phyloP scores from a whole-genome alignment of 108 stramenopile genomes.

The Mediolabrus comicus region DNA sequence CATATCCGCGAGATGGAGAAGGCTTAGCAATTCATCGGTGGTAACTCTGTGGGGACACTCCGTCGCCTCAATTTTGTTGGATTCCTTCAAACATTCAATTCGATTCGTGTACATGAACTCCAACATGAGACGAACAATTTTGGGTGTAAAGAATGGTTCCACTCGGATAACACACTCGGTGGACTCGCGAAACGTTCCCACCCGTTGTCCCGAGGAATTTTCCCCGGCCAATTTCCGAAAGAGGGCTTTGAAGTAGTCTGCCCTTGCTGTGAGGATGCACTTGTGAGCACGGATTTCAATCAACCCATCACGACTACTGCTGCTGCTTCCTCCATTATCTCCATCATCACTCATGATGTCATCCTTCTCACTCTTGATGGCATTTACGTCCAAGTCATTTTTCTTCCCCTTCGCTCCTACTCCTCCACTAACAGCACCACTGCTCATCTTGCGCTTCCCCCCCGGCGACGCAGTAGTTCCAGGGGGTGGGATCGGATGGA shows the following conservation, averaged over 20 bases:
- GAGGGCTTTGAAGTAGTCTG: conserved; percentile 96
- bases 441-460: conserved; percentile 23
- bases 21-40: conserved; percentile 74
- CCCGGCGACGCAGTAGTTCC: conserved; percentile 1
- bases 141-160: conserved; percentile 68
- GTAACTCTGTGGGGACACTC: conserved; percentile 33
- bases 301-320: conserved; percentile 15
- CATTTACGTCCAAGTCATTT: conserved; percentile 10
- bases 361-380: conserved; percentile 21
- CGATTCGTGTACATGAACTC: conserved; percentile 97
- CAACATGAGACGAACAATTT: conserved; percentile 85
- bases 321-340: conserved; percentile 1
- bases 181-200: conserved; percentile 71
- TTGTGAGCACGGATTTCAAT: conserved; percentile 92
- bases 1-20: conserved; percentile 81
- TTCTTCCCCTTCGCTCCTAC: conserved; percentile 13
- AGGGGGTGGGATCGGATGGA: conserved; percentile 43
- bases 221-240: conserved; percentile 78
- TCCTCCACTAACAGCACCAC: neutral
- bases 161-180: conserved; percentile 75
- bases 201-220: conserved; percentile 17
- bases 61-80: conserved; percentile 2
- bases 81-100: conserved; percentile 58
- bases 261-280: conserved; percentile 91
- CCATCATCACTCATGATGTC: conserved; percentile 11